Evolutionary conservation across 768 basidiomycete genomes (phyloP).

Genomic region (Kwoniella botswanensis): DNA sequence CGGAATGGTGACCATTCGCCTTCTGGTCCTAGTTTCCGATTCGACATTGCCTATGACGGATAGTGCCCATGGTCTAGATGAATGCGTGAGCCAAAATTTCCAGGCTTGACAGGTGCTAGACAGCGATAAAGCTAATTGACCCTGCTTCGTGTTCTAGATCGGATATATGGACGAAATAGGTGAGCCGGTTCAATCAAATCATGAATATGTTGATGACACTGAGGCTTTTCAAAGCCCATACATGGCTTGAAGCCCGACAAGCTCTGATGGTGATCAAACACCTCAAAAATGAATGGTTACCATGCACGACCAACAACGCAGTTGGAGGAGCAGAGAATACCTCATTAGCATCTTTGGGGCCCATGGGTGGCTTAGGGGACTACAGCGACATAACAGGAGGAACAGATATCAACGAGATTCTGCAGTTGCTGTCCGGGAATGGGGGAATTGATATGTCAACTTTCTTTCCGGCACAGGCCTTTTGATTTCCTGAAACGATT

Average conservation of each 20-base stretch:
- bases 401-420: background rate
- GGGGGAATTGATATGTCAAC: background rate
- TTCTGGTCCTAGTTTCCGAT: constrained; percentile 2
- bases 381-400: background rate
- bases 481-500: background rate
- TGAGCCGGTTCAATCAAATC: background rate
- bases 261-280: constrained; percentile 3
- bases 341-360: background rate
- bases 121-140: background rate
- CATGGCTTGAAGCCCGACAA: constrained; percentile 9
- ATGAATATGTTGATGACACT: background rate
- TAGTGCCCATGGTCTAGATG: background rate
- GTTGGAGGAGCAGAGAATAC: background rate
- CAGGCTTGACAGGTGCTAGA: background rate
- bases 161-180: background rate
- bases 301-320: background rate
- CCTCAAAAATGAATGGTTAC: constrained; percentile 6
- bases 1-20: constrained; percentile 10
- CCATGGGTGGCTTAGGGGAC: background rate
- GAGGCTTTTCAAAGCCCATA: background rate
- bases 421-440: background rate
- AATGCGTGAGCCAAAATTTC: background rate
- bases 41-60: constrained; percentile 1
- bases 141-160: background rate
- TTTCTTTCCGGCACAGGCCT: background rate